A percentile compares a stretch with the other conserved stretches of the same genome.
phyloP scores from a whole-genome alignment of 768 basidiomycete genomes.

The Nidularia sp. region DNA sequence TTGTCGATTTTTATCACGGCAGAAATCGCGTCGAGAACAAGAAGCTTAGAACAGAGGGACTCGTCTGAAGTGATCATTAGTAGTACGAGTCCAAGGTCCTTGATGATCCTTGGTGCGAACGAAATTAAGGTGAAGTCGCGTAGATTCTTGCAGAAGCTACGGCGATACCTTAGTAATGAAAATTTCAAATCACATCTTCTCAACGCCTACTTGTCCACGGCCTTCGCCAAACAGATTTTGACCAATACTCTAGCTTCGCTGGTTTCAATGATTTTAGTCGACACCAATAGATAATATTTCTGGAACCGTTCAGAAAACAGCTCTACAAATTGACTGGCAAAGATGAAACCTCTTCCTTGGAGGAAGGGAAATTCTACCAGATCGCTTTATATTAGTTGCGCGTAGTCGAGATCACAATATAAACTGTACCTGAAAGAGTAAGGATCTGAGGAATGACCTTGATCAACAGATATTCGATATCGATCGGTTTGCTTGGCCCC shows the following conservation, averaged over 20 bases:
- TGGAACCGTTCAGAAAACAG: conserved; percentile 69
- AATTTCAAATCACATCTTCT: background rate
- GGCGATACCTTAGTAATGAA: background rate
- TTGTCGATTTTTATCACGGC: conserved; percentile 73
- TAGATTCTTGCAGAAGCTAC: conserved; percentile 66
- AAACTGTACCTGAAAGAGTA: conserved; percentile 39
- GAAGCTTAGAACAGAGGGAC: conserved; percentile 52
- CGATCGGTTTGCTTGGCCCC: conserved; percentile 61
- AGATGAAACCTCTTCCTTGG: conserved; percentile 92
- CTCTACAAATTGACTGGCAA: conserved; percentile 84
- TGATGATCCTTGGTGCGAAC: conserved; percentile 70
- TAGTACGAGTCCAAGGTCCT: conserved; percentile 75
- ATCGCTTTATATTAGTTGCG: no score
- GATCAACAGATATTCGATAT: conserved; percentile 74
- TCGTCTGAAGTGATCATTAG: conserved; percentile 79
- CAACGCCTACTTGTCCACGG: conserved; percentile 79
- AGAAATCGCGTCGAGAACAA: conserved; percentile 83
- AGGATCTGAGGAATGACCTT: conserved; percentile 79
- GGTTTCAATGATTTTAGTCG: conserved; percentile 80
- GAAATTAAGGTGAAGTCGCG: conserved; percentile 56
- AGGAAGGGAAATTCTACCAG: conserved; percentile 74
- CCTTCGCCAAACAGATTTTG: conserved; percentile 92
- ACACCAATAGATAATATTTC: conserved; percentile 83
- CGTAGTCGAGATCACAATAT: no score
- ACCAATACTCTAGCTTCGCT: conserved; percentile 72